Conservation (phyloP, 2,329 filamentous ascomycete genomes). For the Ophiosphaerella narmari region DNA sequence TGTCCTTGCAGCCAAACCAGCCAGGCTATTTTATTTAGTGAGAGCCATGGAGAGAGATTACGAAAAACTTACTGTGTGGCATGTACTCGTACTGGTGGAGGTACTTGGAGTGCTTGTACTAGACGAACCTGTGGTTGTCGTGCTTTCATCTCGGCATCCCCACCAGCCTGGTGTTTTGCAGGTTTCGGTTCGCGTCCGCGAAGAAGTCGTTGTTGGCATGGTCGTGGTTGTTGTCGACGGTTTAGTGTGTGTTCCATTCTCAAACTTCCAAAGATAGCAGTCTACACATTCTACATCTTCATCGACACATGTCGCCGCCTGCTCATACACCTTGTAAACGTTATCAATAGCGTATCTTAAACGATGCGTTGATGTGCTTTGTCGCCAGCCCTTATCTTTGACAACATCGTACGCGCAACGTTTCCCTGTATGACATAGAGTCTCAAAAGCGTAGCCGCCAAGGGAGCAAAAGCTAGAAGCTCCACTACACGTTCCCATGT, state of each 20-base stretch:
- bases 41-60: too few relatives aligned
- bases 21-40: constrained; percentile 18
- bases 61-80: constrained; percentile 15
- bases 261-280: constrained; percentile 44
- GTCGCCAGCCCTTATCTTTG: constrained; percentile 44
- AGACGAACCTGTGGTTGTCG: constrained; percentile 25
- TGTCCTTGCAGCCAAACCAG: constrained; percentile 46
- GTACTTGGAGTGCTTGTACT: constrained; percentile 25
- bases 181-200: constrained; percentile 40
- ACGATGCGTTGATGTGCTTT: constrained; percentile 38
- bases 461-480: constrained; percentile 44
- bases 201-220: constrained; percentile 26
- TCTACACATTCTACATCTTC: constrained; percentile 43
- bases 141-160: constrained; percentile 43
- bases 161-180: constrained; percentile 47
- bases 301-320: constrained; percentile 38
- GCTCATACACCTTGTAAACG: constrained; percentile 40
- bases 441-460: constrained; percentile 44
- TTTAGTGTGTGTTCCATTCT: constrained; percentile 40
- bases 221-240: constrained; percentile 26
- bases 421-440: constrained; percentile 42
- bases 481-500: constrained; percentile 45
- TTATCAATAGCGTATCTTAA: constrained; percentile 43
- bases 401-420: constrained; percentile 44
- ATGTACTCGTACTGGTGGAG: constrained; percentile 32